phyloP scores from a whole-genome alignment of 106 monocot species.

The Dendrobium catenatum region DNA sequence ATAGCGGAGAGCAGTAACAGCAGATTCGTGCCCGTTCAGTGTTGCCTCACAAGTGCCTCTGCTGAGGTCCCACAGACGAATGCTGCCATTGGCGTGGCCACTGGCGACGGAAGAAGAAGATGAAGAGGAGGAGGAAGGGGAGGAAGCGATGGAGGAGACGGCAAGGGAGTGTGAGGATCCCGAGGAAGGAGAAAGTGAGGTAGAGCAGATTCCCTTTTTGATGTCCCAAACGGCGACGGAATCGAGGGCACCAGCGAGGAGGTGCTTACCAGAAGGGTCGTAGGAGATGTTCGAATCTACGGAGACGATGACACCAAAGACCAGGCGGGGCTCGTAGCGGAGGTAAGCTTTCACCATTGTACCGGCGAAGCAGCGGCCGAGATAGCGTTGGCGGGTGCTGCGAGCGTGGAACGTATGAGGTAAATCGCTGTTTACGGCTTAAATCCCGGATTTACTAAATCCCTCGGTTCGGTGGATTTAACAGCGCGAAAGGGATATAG shows the following conservation, averaged over 20 bases:
- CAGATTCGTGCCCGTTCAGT: constrained; percentile 79
- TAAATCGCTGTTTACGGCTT: no score
- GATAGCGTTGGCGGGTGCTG: background rate
- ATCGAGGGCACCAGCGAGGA: constrained; percentile 82
- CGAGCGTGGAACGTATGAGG: no score
- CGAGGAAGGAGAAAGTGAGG: constrained; percentile 35
- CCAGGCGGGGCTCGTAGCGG: constrained; percentile 60
- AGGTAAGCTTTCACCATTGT: constrained; percentile 92
- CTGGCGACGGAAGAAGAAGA: constrained; percentile 49
- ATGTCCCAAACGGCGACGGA: constrained; percentile 64
- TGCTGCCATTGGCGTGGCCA: constrained; percentile 83
- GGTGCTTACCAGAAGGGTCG: constrained; percentile 54
- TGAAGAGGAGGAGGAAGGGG: constrained; percentile 8
- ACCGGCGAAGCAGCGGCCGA: background rate
- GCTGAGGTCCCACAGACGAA: constrained; percentile 76
- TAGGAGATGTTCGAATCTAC: constrained; percentile 74
- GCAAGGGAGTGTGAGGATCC: constrained; percentile 25
- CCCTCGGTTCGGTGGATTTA: no score
- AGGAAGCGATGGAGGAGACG: constrained; percentile 36
- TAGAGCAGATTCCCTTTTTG: constrained; percentile 40
- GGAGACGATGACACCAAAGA: constrained; percentile 84
- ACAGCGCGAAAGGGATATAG: no score
- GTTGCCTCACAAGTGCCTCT: constrained; percentile 63
- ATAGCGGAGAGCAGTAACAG: constrained; percentile 57
- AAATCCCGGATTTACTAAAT: no score